Evolutionary conservation across 2,329 filamentous ascomycete species (phyloP), one percentile per base, ranked within the genome.

Genomic region (Beauveria scarabaeidicola): DNA sequence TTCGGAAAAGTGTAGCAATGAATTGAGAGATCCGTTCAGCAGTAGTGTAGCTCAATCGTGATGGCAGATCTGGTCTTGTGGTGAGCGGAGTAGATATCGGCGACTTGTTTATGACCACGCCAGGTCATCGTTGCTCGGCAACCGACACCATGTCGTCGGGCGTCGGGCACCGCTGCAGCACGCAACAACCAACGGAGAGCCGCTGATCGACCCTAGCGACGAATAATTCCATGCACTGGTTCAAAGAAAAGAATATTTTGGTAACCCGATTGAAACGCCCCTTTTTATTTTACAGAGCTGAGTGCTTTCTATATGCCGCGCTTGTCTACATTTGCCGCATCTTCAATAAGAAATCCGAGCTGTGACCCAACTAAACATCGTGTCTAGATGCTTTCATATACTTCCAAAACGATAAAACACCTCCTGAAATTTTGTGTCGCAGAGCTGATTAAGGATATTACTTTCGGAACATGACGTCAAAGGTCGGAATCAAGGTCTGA

Each of bases 401-500:
- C 25, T 51, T 51, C 46, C 23, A 38, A 52, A 58, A 52, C 10
- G 46, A 58, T 44, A 38, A 46, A 58, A 44, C 48, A 36, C 40
- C 38, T 38, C 40, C 11, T 38, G 9, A 38, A 36, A 15, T 36
- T 52, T 58, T 11, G 25, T 44, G 25, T 48, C 25, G 43, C 29
- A 27, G n/a, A 46, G 44, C 29, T 38, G 25, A 60, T 44, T 56
- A 50, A 60, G 48, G 58, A 55, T 58, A 64, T 66, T 69, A 73
- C 65, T 70, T 71, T 61, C 69, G 70, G 60, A 81, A 68, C 64
- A 75, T 75, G 61, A 67, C 72, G 67, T 85, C 90, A 74, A 97
- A 97, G 43, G 91, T 88, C 55, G 94, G 94, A 71, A 99, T 99
- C 69, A 99, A 81, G 32, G 94, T 97, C 81, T 99, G 94, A 61